A percentile compares a stretch with the other conserved stretches of the same genome.
These are phyloP conservation scores for Starmerella potacharoeniae DNA, from an alignment of 805 yeast genomes.

Conservation along the genomic window DNA sequence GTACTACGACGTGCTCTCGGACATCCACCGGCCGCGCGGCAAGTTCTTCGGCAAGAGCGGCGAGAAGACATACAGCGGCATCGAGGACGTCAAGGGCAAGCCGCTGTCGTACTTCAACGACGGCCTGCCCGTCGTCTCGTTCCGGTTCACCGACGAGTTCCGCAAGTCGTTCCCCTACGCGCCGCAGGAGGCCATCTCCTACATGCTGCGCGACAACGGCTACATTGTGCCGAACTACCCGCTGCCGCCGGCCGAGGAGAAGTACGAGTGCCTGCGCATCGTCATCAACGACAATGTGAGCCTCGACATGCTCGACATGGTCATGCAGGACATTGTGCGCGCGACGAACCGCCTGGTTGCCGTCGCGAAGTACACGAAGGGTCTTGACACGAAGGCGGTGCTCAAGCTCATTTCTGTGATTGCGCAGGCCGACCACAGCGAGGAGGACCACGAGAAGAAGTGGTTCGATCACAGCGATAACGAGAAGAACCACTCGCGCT, in stretches of 20 bases:
- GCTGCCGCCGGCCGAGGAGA: constrained; percentile 49
- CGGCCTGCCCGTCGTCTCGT: constrained; percentile 85
- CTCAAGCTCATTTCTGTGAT: constrained; percentile 18
- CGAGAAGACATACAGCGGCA: constrained; percentile 22
- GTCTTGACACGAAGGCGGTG: constrained; percentile 9
- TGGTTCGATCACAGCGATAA: constrained; percentile 17
- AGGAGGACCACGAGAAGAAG: constrained; percentile 24
- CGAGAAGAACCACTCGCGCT: constrained; percentile 14
- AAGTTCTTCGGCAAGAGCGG: constrained; percentile 23
- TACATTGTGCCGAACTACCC: constrained; percentile 87
- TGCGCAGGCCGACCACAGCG: constrained; percentile 22
- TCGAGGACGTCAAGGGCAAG: constrained; percentile 21
- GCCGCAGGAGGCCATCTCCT: constrained; percentile 67
- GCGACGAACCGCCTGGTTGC: constrained; percentile 42
- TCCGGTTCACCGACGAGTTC: constrained; percentile 55
- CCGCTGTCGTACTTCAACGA: constrained; percentile 38
- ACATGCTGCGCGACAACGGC: constrained; percentile 63
- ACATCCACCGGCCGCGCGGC: constrained; percentile 54
- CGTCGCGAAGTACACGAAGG: constrained; percentile 31
- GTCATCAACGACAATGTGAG: constrained; percentile 67
- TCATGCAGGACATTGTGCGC: constrained; percentile 50
- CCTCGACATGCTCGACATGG: constrained; percentile 47
- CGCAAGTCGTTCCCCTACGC: constrained; percentile 55
- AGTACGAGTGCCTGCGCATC: constrained; percentile 65
- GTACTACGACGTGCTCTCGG: constrained; percentile 62